Evolutionary conservation across 2,329 filamentous ascomycete genomes (phyloP).

Genomic region (Conoideocrella luteorostrata): DNA sequence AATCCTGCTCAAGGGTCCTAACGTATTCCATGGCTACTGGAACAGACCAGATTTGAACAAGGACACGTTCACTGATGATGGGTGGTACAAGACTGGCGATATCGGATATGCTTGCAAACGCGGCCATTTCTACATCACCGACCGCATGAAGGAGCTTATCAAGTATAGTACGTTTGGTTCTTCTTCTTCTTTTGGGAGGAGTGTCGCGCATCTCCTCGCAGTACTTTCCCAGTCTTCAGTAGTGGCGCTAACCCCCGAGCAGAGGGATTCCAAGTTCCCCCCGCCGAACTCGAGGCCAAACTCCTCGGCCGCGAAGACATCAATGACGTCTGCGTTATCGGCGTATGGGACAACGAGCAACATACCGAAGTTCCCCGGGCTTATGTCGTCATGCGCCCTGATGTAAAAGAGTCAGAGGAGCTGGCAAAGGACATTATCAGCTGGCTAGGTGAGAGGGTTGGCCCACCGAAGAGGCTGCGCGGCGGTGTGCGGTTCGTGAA

Average conservation of each 20-base stretch:
- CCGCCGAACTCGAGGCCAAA: constrained; percentile 56
- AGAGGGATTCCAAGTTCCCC: constrained; percentile 64
- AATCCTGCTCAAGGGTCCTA: constrained; percentile 72
- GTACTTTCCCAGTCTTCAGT: no score
- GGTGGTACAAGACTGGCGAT: constrained; percentile 88
- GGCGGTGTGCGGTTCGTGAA: constrained; percentile 65
- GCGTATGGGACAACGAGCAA: constrained; percentile 49
- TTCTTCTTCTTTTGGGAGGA: rapidly evolving
- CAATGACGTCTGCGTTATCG: constrained; percentile 58
- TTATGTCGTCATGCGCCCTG: constrained; percentile 30
- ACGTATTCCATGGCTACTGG: constrained; percentile 72
- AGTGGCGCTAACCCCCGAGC: constrained; percentile 31
- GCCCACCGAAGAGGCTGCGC: constrained; percentile 60
- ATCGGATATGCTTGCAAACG: constrained; percentile 71
- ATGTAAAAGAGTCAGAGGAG: constrained; percentile 26
- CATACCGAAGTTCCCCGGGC: constrained; percentile 62
- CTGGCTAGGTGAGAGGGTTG: constrained; percentile 50
- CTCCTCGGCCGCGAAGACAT: constrained; percentile 38
- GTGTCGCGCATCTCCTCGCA: no score
- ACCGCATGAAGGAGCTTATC: constrained; percentile 67
- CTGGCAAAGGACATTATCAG: constrained; percentile 27
- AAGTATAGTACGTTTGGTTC: constrained; percentile 38
- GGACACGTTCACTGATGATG: constrained; percentile 66
- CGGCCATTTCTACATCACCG: constrained; percentile 85
- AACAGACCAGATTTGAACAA: constrained; percentile 65